Percentiles rank a stretch among this genome's conserved stretches.
phyloP scores from a whole-genome alignment of 306 rosid species.

The Lathyrus sativus region DNA sequence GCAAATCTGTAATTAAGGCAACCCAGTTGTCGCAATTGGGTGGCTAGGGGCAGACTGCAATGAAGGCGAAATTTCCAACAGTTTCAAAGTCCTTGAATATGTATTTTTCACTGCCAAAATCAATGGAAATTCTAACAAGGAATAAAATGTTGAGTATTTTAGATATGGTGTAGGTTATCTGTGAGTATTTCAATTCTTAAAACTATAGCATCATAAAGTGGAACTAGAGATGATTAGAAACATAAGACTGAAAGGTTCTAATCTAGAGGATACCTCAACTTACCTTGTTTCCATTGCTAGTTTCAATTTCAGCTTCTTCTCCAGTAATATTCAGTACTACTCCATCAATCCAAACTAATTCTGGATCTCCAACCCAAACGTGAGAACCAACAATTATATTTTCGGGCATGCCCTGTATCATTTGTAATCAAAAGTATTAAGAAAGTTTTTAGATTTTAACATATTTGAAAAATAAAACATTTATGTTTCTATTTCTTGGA shows the following conservation, averaged over 20 bases:
- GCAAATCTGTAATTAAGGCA: too few relatives aligned
- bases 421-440: slow-evolving; percentile 23
- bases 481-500: slow-evolving; percentile 10
- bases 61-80: not conserved
- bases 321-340: slow-evolving; percentile 63
- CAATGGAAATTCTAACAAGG: not conserved
- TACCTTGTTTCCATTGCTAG: slow-evolving; percentile 67
- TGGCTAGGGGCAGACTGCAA: too few relatives aligned
- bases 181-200: not conserved
- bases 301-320: slow-evolving; percentile 80
- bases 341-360: slow-evolving; percentile 82
- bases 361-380: slow-evolving; percentile 78
- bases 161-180: too few relatives aligned
- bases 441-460: slow-evolving; percentile 24
- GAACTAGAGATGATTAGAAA: slow-evolving; percentile 34
- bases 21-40: too few relatives aligned
- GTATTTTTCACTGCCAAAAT: not conserved
- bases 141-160: not conserved
- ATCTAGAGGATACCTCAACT: slow-evolving; percentile 26
- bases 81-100: slow-evolving; percentile 6
- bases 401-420: slow-evolving; percentile 65
- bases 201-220: slow-evolving; percentile 15
- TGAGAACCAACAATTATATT: slow-evolving; percentile 81
- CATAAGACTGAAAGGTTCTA: slow-evolving; percentile 8
- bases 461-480: slow-evolving; percentile 25